These are phyloP conservation scores for Phialophora chinensis DNA, from an alignment of 2,329 filamentous ascomycete genomes.

Conservation along the genomic window DNA sequence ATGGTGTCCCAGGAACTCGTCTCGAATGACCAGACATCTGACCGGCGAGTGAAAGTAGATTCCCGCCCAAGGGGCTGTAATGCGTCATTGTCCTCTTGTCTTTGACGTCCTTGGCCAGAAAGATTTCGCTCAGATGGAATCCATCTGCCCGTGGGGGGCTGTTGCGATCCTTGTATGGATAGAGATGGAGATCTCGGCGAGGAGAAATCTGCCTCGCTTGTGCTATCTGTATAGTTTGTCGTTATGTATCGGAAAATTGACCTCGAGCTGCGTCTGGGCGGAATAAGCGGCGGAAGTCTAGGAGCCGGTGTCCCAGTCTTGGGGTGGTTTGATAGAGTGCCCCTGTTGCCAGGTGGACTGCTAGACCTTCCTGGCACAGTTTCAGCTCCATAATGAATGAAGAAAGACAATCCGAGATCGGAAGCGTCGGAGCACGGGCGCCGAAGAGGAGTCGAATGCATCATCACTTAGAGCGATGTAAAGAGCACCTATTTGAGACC, in stretches of 20 bases:
- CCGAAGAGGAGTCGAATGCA: neutral
- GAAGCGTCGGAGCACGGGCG: neutral
- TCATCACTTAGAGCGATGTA: too few species aligned
- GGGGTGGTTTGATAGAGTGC: neutral
- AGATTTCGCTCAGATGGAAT: neutral
- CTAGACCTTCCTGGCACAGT: neutral
- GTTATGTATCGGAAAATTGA: constrained; percentile 7
- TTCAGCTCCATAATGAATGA: constrained; percentile 1
- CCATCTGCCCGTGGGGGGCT: neutral
- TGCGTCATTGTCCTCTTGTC: neutral
- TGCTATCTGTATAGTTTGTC: constrained; percentile 11
- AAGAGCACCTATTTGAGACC: too few species aligned
- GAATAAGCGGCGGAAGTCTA: neutral
- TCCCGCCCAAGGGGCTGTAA: neutral
- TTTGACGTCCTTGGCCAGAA: neutral
- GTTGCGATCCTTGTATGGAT: neutral
- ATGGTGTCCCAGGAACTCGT: neutral
- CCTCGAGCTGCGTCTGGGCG: neutral
- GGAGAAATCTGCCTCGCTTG: constrained; percentile 15
- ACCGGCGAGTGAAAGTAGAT: neutral
- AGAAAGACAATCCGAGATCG: neutral
- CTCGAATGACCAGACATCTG: neutral
- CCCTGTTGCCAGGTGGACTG: neutral
- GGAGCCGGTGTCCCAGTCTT: neutral
- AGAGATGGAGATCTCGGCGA: neutral